Percentiles rank a stretch among this genome's conserved stretches.
These are phyloP conservation scores for Pholiota molesta DNA, from an alignment of 768 basidiomycete species.

Conservation along the genomic window DNA sequence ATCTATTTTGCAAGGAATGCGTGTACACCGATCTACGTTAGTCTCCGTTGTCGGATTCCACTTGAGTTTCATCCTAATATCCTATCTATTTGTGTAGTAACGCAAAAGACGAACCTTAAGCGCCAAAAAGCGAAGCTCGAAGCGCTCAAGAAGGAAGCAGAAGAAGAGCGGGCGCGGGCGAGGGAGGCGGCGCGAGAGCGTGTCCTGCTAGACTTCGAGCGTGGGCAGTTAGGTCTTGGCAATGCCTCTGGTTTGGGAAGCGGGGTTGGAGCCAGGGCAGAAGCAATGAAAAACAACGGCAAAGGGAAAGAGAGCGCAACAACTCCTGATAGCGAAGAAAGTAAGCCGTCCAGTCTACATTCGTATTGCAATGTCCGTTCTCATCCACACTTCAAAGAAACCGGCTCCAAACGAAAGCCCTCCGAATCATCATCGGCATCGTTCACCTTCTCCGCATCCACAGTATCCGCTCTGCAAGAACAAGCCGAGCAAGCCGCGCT, in stretches of 20 bases:
- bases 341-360: conserved; percentile 1
- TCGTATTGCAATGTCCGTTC: neutral
- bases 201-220: conserved; percentile 89
- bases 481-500: conserved; percentile 92
- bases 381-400: conserved; percentile 30
- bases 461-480: conserved; percentile 68
- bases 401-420: conserved; percentile 72
- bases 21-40: conserved; percentile 82
- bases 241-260: conserved; percentile 39
- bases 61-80: conserved; percentile 10
- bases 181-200: conserved; percentile 82
- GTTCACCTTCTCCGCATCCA: conserved; percentile 76
- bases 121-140: conserved; percentile 84
- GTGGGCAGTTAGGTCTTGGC: conserved; percentile 76
- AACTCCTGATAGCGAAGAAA: conserved; percentile 7
- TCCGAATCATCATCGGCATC: conserved; percentile 13
- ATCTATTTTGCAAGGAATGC: conserved; percentile 96
- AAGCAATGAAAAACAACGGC: conserved; percentile 27
- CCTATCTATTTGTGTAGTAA: conserved; percentile 46
- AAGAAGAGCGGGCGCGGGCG: conserved; percentile 72
- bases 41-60: conserved; percentile 26
- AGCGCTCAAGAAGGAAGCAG: conserved; percentile 74
- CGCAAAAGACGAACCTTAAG: conserved; percentile 93
- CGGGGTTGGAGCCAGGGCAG: conserved; percentile 24
- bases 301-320: conserved; percentile 19